phyloP scores from a whole-genome alignment of 225 moss, liverwort and hornwort species.

The Marchantia polymorpha region DNA sequence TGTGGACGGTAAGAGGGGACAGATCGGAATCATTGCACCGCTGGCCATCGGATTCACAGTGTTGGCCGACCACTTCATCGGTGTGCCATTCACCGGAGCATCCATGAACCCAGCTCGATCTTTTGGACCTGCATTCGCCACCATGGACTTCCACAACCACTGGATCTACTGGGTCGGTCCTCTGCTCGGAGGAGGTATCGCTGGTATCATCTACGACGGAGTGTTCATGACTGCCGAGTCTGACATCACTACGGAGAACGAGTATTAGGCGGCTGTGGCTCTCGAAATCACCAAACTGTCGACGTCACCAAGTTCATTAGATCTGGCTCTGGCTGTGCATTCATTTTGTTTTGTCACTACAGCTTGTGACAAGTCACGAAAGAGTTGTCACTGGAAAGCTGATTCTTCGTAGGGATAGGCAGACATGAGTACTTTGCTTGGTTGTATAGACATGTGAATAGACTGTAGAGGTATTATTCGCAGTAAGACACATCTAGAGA shows the following conservation, averaged over 20 bases:
- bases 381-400: too few species aligned
- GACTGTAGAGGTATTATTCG: too few species aligned
- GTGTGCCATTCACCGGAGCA: constrained; percentile 68
- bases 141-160: constrained; percentile 47
- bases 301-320: too few species aligned
- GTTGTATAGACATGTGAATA: too few species aligned
- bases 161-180: constrained; percentile 94
- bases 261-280: too few species aligned
- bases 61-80: constrained; percentile 60
- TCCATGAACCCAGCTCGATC: constrained; percentile 82
- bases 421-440: constrained; percentile 82
- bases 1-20: constrained; percentile 66
- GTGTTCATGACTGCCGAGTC: constrained; percentile 45
- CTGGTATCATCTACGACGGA: constrained; percentile 61
- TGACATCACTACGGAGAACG: too few species aligned
- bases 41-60: constrained; percentile 86
- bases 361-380: too few species aligned
- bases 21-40: constrained; percentile 66
- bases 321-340: too few species aligned
- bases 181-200: constrained; percentile 66
- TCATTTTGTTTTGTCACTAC: too few species aligned
- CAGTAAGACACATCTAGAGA: too few species aligned
- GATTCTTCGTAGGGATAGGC: too few species aligned
- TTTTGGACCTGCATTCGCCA: constrained; percentile 74
- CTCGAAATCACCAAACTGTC: too few species aligned